Base-by-base conservation (phyloP, 148 eudicot species). In the Chenopodium berlandieri region DNA sequence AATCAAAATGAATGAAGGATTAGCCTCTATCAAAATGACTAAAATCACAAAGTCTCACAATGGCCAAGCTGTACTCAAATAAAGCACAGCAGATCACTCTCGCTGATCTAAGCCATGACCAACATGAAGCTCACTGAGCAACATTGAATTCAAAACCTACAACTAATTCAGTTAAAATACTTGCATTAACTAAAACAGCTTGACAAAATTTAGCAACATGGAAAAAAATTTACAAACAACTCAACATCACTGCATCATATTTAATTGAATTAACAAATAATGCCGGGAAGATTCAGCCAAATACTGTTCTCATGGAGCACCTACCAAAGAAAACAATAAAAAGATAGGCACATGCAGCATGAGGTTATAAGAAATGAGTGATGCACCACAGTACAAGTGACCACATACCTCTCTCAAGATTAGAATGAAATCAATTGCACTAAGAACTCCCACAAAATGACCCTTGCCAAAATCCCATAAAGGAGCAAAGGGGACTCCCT, bases 401-500 rank as follows among this genome's bases (percentile, higher is more conserved):
- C 75, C 31, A 44, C 78, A 60, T 89, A 95, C 98, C 98, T 95
- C 98, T 89, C 89, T 85, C 79, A 95, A 83, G n/a, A 95, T 95
- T 81, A 95, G 84, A 78, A 95, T 93, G 87, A 95, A 95, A 82
- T 95, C 98, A 60, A 86, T 82, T 80, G 98, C 94, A 86, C 93
- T 95, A 64, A 95, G 90, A 89, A 93, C 92, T 81, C 98, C 98
- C 83, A 95, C 92, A 89, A 95, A 93, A 70, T 87, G 87, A 75
- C 94, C 89, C 86, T 85, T 90, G 81, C 80, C 73, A 82, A 89
- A 92, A 87, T 95, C 97, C 98, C 98, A 95, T 70, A 95, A 86
- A 83, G 98, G 98, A 78, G 98, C 97, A 78, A 90, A 88, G 46
- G 97, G 88, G 84, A 91, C 85, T 80, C 97, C 97, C 98, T 94